Base-by-base conservation (phyloP, 2,329 filamentous ascomycete genomes). In the Aspergillus brunneoviolaceus region DNA sequence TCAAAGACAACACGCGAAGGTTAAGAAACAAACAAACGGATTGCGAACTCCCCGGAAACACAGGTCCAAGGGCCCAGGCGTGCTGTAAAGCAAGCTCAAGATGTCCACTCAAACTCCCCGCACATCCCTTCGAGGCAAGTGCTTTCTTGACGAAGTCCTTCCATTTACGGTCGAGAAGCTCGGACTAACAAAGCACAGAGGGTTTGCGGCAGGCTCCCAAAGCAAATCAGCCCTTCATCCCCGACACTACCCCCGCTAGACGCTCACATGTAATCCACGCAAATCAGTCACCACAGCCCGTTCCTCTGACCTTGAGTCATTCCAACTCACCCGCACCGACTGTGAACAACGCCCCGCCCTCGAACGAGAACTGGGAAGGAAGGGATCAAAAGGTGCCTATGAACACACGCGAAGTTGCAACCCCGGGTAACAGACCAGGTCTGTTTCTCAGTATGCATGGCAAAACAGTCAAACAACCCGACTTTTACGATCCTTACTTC, bases 361-460 rank as follows among this genome's bases (percentile, higher is more conserved):
- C 63, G 5, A 64, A 73, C 25, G 74, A 76, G 25, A 71, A 65
- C 49, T 78, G 76, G 67, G 75, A 78, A 55, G 75, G 74, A 23
- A 74, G 70, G 55, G 72, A 73, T n/a, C 74, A 72, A 31, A 70
- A 69, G 53, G 67, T 77, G 35, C 75, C 76, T 3, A 74, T 79
- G 68, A 75, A 74, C 10, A 74, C 72, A 31, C 74, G 76, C 21
- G 76, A 77, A 49, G 75, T 79, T 31, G 65, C 70, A 21, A 80
- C 78, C 2, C 78, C 78, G 35, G 75, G 76, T 31, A 79, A 80
- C 57, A 72, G 75, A 50, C 76, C 77, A 5, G 70, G 68, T n/a
- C 60, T 76, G 11, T 79, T 77, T 51, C 60, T 68, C 47, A 65
- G 62, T 52, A 59, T 68, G 25, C 58, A 68, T 48, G 65, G 62